Evolutionary conservation across 768 basidiomycete genomes (phyloP).

Genomic region (Suillus occidentalis): DNA sequence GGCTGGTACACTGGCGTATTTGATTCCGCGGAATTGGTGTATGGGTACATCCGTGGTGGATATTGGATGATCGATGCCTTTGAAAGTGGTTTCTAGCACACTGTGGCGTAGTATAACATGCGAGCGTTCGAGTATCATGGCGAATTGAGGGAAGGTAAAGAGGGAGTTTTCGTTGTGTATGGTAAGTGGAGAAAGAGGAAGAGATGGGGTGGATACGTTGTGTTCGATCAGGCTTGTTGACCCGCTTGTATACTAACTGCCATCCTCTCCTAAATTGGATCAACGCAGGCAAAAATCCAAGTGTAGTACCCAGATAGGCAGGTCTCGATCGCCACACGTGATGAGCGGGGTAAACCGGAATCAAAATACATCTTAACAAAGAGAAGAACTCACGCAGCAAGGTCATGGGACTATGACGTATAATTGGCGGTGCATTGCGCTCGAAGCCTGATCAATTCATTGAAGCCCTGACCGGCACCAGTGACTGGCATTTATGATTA

Average conservation of each 20-base stretch:
- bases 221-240: constrained; percentile 15
- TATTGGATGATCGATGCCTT: constrained; percentile 58
- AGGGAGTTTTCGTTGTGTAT: neutral
- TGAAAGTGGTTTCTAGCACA: constrained; percentile 62
- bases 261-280: constrained; percentile 25
- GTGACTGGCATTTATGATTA: neutral
- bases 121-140: constrained; percentile 30
- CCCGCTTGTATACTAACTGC: constrained; percentile 13
- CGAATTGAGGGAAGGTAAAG: neutral
- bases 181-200: constrained; percentile 2
- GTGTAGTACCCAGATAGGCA: constrained; percentile 24
- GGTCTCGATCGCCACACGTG: constrained; percentile 25
- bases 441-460: neutral
- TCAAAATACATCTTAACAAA: too few relatives aligned
- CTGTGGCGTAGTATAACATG: constrained; percentile 46
- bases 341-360: constrained; percentile 20
- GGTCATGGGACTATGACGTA: neutral
- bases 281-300: constrained; percentile 19
- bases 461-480: neutral
- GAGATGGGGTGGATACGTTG: neutral
- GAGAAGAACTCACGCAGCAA: neutral
- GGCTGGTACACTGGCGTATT: constrained; percentile 71
- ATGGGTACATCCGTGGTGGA: constrained; percentile 57
- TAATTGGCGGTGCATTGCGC: neutral
- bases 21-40: constrained; percentile 76